phyloP scores from a whole-genome alignment of 208 protist species.

The Strigomonas culicis region DNA sequence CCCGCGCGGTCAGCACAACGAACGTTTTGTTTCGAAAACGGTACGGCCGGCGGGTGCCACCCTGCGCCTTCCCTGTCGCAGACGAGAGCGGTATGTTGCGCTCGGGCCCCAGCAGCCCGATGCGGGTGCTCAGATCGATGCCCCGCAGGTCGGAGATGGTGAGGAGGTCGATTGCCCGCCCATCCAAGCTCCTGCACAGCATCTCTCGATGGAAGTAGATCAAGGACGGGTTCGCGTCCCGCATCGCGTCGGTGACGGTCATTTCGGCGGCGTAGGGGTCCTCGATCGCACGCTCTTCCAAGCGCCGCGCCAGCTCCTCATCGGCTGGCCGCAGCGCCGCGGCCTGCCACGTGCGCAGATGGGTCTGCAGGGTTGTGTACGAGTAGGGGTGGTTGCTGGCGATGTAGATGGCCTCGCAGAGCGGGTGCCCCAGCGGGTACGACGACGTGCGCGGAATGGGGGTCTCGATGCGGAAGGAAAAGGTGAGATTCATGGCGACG shows the following conservation, averaged over 20 bases:
- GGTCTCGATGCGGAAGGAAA: conserved; percentile 69
- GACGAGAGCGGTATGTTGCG: conserved; percentile 67
- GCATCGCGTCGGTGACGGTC: not conserved
- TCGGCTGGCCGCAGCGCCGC: conserved; percentile 4
- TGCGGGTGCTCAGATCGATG: conserved; percentile 25
- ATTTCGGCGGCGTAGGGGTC: not conserved
- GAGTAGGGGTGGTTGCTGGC: conserved; percentile 92
- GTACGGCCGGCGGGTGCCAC: conserved; percentile 47
- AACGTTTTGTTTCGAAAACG: conserved; percentile 60
- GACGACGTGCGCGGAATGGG: conserved; percentile 36
- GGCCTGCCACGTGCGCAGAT: conserved; percentile 59
- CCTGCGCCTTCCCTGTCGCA: conserved; percentile 14
- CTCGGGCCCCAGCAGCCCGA: conserved; percentile 34
- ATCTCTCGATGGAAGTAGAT: conserved; percentile 89
- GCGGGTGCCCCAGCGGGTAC: conserved; percentile 43
- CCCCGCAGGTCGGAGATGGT: conserved; percentile 77
- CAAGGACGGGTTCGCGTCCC: not conserved
- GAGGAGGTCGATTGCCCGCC: conserved; percentile 78
- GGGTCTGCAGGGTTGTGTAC: conserved; percentile 65
- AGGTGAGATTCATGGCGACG: conserved; percentile 79
- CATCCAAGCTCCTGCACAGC: conserved; percentile 81
- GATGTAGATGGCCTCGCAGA: conserved; percentile 75
- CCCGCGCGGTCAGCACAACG: conserved; percentile 85
- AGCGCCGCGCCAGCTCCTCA: not conserved
- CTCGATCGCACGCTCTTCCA: too few species aligned